Evolutionary conservation across 1,139 yeast genomes (phyloP).

Genomic region (Taphrina sp.): DNA sequence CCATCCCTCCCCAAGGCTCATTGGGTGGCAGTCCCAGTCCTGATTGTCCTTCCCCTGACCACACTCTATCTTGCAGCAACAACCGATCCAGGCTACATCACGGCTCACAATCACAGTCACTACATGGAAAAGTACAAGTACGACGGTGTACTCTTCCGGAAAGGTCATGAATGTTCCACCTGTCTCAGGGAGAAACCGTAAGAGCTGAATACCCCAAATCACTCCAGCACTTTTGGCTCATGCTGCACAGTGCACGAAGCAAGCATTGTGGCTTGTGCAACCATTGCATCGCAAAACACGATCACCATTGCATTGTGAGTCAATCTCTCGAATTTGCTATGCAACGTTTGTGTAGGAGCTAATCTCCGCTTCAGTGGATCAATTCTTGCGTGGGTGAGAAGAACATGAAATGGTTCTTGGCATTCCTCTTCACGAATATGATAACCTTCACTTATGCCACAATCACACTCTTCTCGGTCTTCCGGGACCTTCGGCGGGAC

Average conservation of each 20-base stretch:
- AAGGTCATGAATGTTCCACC: slow-evolving; percentile 50
- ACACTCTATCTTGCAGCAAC: slow-evolving; percentile 52
- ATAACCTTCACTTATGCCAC: slow-evolving; percentile 53
- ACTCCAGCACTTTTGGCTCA: no score
- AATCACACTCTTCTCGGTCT: slow-evolving; percentile 46
- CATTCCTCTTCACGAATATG: slow-evolving; percentile 49
- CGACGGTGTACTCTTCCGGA: slow-evolving; percentile 59
- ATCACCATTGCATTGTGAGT: slow-evolving; percentile 68
- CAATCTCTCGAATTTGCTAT: not conserved
- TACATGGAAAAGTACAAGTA: slow-evolving; percentile 45
- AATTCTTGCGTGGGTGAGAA: slow-evolving; percentile 83
- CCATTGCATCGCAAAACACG: slow-evolving; percentile 64
- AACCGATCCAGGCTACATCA: slow-evolving; percentile 57
- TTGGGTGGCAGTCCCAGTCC: slow-evolving; percentile 40
- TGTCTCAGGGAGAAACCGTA: slow-evolving; percentile 65
- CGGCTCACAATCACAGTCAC: slow-evolving; percentile 40
- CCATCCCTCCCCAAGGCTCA: slow-evolving; percentile 45
- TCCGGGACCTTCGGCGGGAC: slow-evolving; percentile 35
- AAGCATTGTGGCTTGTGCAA: slow-evolving; percentile 81
- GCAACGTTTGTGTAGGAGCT: not conserved
- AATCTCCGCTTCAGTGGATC: slow-evolving; percentile 71
- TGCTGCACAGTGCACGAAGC: slow-evolving; percentile 65
- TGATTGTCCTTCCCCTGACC: slow-evolving; percentile 46
- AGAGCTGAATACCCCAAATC: no score
- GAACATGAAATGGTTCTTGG: slow-evolving; percentile 69